Evolutionary conservation across 139 green algal genomes (phyloP).

Genomic region (Gonium pectorale): DNA sequence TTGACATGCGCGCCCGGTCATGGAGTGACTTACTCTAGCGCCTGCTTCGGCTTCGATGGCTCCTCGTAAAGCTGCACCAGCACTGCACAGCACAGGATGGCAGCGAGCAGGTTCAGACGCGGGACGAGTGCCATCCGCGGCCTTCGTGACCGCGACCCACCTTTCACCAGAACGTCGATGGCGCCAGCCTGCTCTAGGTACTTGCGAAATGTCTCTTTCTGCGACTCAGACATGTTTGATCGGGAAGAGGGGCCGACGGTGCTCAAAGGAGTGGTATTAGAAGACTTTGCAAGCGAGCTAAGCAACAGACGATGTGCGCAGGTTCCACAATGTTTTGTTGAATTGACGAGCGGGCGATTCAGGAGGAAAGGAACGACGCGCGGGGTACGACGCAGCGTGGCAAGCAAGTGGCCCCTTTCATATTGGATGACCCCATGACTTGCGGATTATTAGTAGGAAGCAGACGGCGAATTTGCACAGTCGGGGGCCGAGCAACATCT

Average conservation of each 20-base stretch:
- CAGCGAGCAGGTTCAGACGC: not conserved
- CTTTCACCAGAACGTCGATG: slow-evolving; percentile 83
- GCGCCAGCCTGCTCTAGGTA: slow-evolving; percentile 82
- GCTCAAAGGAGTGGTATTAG: not conserved
- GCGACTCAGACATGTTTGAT: slow-evolving; percentile 47
- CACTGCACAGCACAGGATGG: slow-evolving; percentile 55
- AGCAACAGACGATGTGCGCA: too few relatives aligned
- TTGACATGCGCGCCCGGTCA: too few relatives aligned
- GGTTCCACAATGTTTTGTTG: not conserved
- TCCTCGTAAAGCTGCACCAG: slow-evolving; percentile 84
- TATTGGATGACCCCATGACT: too few relatives aligned
- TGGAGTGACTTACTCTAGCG: slow-evolving; percentile 76
- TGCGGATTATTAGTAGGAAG: too few relatives aligned
- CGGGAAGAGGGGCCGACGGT: not conserved
- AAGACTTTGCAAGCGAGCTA: too few relatives aligned
- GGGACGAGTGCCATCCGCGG: not conserved
- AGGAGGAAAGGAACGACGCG: too few relatives aligned
- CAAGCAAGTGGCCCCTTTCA: too few relatives aligned
- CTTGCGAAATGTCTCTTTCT: slow-evolving; percentile 83
- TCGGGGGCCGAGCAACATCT: too few relatives aligned
- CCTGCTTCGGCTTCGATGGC: slow-evolving; percentile 75
- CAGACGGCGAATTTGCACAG: too few relatives aligned
- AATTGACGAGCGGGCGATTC: too few relatives aligned
- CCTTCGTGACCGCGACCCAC: slow-evolving; percentile 48
- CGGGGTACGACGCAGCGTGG: too few relatives aligned